Evolutionary conservation across 1,284 basidiomycete genomes (phyloP).

Genomic region (Apiotrichum montevideense): DNA sequence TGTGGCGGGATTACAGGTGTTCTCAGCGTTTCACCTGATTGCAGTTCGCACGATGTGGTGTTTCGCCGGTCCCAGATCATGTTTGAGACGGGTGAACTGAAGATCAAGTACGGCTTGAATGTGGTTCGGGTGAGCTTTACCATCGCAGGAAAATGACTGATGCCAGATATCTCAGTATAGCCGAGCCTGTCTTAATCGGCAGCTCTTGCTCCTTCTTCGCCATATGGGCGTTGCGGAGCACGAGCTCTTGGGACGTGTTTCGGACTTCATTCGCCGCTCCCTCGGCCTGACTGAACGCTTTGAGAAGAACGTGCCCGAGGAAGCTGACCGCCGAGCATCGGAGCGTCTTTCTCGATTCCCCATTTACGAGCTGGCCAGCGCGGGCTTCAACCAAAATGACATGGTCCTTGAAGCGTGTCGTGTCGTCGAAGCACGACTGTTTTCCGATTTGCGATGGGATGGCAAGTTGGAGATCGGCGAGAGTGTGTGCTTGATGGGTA

Average conservation of each 20-base stretch:
- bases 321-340: conserved; percentile 6
- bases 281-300: conserved; percentile 15
- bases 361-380: conserved; percentile 16
- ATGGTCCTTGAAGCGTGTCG: conserved; percentile 20
- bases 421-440: conserved; percentile 18
- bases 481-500: conserved; percentile 24
- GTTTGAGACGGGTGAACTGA: conserved; percentile 15
- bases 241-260: conserved; percentile 15
- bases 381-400: conserved; percentile 22
- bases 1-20: conserved; percentile 30
- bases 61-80: conserved; percentile 24
- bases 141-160: neutral
- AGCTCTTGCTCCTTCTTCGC: conserved; percentile 23
- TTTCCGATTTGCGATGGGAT: conserved; percentile 25
- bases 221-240: conserved; percentile 20
- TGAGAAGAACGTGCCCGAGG: neutral
- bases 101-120: conserved; percentile 16
- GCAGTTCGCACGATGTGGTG: conserved; percentile 9
- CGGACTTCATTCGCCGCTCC: conserved; percentile 8
- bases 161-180: conserved; percentile 21
- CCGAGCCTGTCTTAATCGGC: conserved; percentile 24
- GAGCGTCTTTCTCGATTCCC: conserved; percentile 13
- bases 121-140: conserved; percentile 13
- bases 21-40: conserved; percentile 21
- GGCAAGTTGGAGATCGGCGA: conserved; percentile 21